Percentiles rank a stretch among this genome's conserved stretches.
Conservation (phyloP, 139 green algal genomes). For the Chlamydomonas sphaeroides region DNA sequence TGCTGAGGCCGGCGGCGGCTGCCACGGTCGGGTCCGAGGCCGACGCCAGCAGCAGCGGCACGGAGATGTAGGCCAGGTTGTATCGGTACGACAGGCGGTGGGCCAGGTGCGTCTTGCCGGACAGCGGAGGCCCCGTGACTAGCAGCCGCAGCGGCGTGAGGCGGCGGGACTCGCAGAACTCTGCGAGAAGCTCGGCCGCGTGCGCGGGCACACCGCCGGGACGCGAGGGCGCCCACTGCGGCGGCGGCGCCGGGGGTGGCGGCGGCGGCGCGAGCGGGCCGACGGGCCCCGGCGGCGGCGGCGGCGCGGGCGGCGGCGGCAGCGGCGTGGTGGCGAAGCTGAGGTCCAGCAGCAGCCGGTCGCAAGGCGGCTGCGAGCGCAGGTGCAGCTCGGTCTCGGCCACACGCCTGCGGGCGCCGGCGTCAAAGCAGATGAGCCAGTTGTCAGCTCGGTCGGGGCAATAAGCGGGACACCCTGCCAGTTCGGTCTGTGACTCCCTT, state of each 20-base stretch:
- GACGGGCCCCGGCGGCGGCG: background rate
- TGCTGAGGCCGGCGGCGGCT: conserved; percentile 16
- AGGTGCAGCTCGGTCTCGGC: background rate
- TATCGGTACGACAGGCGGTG: conserved; percentile 42
- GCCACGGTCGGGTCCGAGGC: conserved; percentile 29
- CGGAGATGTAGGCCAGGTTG: conserved; percentile 38
- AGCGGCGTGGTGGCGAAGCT: conserved; percentile 40
- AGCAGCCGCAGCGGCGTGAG: conserved; percentile 56
- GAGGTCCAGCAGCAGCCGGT: conserved; percentile 43
- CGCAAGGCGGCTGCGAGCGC: background rate
- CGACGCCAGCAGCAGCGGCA: conserved; percentile 50
- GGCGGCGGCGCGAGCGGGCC: background rate
- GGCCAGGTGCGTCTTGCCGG: conserved; percentile 43
- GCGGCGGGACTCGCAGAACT: conserved; percentile 26
- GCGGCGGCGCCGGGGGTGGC: background rate
- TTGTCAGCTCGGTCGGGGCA: too few relatives aligned
- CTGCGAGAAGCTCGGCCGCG: conserved; percentile 1
- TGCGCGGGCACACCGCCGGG: conserved; percentile 37
- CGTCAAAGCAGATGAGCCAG: too few relatives aligned
- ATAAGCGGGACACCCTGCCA: too few relatives aligned
- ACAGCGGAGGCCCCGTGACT: conserved; percentile 53
- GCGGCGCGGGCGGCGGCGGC: conserved; percentile 27
- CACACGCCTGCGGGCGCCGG: background rate
- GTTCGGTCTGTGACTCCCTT: too few relatives aligned
- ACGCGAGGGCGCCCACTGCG: conserved; percentile 8